Base-by-base conservation (phyloP, 1,139 yeast species). In the Saccharomycopsis hybrid region DNA sequence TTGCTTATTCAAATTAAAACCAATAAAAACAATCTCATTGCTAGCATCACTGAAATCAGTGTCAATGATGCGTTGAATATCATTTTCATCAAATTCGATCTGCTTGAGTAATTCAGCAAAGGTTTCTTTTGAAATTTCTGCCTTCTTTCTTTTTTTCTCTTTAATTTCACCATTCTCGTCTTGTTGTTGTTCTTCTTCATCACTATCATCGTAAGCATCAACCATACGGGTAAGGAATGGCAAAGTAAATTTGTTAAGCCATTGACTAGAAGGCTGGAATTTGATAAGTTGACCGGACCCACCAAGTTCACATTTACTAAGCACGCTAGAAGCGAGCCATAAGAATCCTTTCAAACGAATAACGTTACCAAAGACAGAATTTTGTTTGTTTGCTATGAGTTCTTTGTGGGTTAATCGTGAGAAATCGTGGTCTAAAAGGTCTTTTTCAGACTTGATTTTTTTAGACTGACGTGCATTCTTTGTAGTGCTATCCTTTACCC, bases 271-370 rank as follows among this genome's bases (percentile, higher is more conserved):
- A 7, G 73, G 74, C 45, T 62, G 65, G 29, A 72, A 51, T 0
- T 75, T 70, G 29, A 72, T 56, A 72, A 71, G 71, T 1, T 70
- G 62, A 3, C 76, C 76, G 1, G 76, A 75, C 44, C 72, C 70
- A 3, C 73, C 67, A 76, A 74, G 71, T 13, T 36, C 37, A 25
- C 76, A 76, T 55, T 72, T 61, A 38, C 67, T 59, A 8, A 71
- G 65, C 49, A 65, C 61, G 11, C 76, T 61, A 2, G 74, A 63
- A 2, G 77, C 76, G 11, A 73, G 58, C 77, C 77, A 73, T 52
- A 73, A 64, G 55, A 70, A 71, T 0, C 77, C 76, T 54, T 73
- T 72, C 2, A 74, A 69, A 8, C 76, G 65, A 18, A 72, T 55
- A 38, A 73, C 57, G 2, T 67, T 62, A 0, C 69, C 68, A 49